Evolutionary conservation across 192 early-diverging fungal species (phyloP), one percentile per base, ranked within the genome.

Genomic region (Gaertneriomyces semiglobifer): DNA sequence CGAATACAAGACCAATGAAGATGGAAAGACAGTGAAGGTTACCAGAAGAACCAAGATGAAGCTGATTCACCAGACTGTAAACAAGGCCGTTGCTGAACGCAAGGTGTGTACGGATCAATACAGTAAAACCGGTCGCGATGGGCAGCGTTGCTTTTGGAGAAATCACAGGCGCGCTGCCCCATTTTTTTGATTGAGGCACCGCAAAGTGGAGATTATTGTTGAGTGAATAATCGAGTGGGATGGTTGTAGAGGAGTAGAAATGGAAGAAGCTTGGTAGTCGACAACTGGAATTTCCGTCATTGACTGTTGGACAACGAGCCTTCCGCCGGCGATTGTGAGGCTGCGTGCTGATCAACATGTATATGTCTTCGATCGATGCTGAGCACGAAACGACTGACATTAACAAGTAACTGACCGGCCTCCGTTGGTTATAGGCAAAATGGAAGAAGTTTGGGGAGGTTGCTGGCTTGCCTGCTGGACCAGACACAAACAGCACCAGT

Each of bases 401-500:
- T 33, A 1, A 33, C 25, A 33, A 33, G 4, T 56, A 1, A 11
- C 54, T 11, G 20, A 11, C 33, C 54, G 54, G 33, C 1, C 33
- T 18, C 20, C 33, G 12, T 11, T 56, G 54, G 4, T 18, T 56
- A 12, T 43, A 68, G 66, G 60, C 84, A 81, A 92, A 91, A 63
- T 89, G 86, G 88, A 80, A 82, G 53, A 99, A 99, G 82, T 99
- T 96, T 79, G 96, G 96, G 42, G 90, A 87, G 46, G 92, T 91
- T 66, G 69, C 78, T 33, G 87, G 87, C 47, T 82, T 92, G 39
- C 76, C 80, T 12, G 79, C 88, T 4, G 96, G 95, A 10, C 93
- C 93, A 38, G 90, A 98, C 80, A 69, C 89, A 18, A 85, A 89
- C 66, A 91, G 95, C 2, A 99, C 96, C 9, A 90, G 82, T 9